Conservation (phyloP, 768 basidiomycete genomes). For the Suillus bovinus region DNA sequence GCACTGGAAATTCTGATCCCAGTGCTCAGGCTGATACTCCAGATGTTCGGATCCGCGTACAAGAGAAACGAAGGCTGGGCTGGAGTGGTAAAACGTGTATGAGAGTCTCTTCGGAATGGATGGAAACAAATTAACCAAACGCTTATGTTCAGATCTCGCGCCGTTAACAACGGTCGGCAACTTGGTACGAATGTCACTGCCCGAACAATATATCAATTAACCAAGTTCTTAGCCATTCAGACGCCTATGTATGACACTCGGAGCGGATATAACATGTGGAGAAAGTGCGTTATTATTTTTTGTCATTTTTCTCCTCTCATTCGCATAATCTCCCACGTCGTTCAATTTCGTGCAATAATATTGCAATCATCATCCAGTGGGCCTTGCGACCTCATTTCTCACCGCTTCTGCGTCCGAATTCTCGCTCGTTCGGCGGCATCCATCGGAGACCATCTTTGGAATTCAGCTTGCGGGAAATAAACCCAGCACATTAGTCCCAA, state of each 20-base stretch:
- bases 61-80: constrained; percentile 84
- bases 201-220: neutral
- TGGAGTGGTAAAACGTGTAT: constrained; percentile 88
- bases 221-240: constrained; percentile 74
- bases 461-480: constrained; percentile 93
- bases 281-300: constrained; percentile 59
- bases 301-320: neutral
- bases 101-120: constrained; percentile 31
- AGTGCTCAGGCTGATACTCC: constrained; percentile 51
- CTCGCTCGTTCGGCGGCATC: constrained; percentile 88
- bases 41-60: constrained; percentile 68
- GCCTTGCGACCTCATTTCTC: constrained; percentile 88
- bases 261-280: constrained; percentile 93
- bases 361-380: constrained; percentile 59
- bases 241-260: constrained; percentile 80
- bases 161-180: constrained; percentile 97
- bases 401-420: constrained; percentile 91
- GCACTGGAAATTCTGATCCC: constrained; percentile 36
- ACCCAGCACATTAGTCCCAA: constrained; percentile 71
- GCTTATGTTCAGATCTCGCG: constrained; percentile 48
- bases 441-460: constrained; percentile 85
- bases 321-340: constrained; percentile 7
- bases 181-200: constrained; percentile 51
- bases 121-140: constrained; percentile 28
- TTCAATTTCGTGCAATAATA: neutral